Evolutionary conservation across 2,329 filamentous ascomycete genomes (phyloP), one percentile per base, ranked within the genome.

Genomic region (Diaporthe amygdali): DNA sequence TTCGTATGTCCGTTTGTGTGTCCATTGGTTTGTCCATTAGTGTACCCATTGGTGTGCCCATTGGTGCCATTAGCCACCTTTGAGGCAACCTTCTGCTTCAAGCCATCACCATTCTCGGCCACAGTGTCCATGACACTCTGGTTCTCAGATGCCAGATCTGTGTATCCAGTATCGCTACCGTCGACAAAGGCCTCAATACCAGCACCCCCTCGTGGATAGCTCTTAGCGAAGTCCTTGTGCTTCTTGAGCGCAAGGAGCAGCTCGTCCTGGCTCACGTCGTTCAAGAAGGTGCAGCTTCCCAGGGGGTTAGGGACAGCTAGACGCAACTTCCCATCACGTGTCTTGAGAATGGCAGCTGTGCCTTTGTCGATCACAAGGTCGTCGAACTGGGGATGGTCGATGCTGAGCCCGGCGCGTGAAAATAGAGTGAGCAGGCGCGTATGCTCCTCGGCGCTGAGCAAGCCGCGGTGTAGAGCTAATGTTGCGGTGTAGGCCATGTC

Each of bases 401-500:
- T 93, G 25, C 91, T 91, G 0, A 94, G 85, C 25, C 92, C 92
- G 7, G 90, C 91, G 54, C 91, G 86, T 0, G 91, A 93, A 81
- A 94, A 93, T 5, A 94, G 84, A 68, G 85, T 87, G n/a, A 93
- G 82, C 1, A 93, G 81, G 22, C 91, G 86, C 32, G 81, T 84
- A 77, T 93, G 90, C 74, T 93, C 91, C 1, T 83, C 84, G 54
- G 89, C 82, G 27, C 84, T 86, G 12, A 94, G 84, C 0, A 92
- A 82, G 5, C 90, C 89, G n/a, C 90, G 87, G 71, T 84, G 80
- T 77, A 91, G 87, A 22, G 91, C 90, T 5, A 94, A 84, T 0
- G 92, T 93, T 0, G 91, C 91, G 0, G 91, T 92, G 81, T 91
- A 94, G 0, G 91, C 92, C 92, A 94, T 94, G 78, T 93, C 92